phyloP scores from a whole-genome alignment of 2,329 filamentous ascomycete genomes.

The Aspergillus pseudoviridinutans region DNA sequence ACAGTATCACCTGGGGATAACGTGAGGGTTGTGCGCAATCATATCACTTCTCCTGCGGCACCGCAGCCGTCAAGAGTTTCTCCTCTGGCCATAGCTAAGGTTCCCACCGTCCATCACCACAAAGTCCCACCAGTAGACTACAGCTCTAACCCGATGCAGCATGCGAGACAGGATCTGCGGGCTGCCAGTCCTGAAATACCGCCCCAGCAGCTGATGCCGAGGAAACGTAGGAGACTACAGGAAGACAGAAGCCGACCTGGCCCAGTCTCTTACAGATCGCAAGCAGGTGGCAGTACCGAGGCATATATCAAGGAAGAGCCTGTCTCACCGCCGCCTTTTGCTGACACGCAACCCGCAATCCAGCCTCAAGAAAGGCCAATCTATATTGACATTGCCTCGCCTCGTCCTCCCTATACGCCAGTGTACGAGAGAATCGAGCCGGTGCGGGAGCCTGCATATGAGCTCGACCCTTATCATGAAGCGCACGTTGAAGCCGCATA shows the following conservation, averaged over 20 bases:
- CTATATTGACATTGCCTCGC: conserved; percentile 46
- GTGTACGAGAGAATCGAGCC: conserved; percentile 33
- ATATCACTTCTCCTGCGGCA: conserved; percentile 69
- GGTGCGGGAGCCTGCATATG: conserved; percentile 29
- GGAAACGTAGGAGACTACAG: conserved; percentile 50
- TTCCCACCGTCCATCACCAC: conserved; percentile 51
- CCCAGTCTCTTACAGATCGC: conserved; percentile 31
- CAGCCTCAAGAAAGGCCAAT: conserved; percentile 41
- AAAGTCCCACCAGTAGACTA: conserved; percentile 47
- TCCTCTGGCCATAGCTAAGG: conserved; percentile 52
- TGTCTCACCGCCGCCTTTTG: conserved; percentile 57
- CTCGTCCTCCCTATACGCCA: conserved; percentile 30
- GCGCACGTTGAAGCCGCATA: conserved; percentile 29
- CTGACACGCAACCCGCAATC: conserved; percentile 36
- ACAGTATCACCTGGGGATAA: conserved; percentile 38
- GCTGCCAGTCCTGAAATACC: conserved; percentile 44
- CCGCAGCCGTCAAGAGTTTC: conserved; percentile 71
- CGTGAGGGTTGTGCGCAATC: conserved; percentile 65
- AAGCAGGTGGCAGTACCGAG: conserved; percentile 38
- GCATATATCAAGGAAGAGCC: conserved; percentile 61
- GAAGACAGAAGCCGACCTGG: conserved; percentile 34
- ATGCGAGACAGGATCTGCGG: conserved; percentile 28
- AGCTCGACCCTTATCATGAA: conserved; percentile 33
- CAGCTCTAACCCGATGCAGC: conserved; percentile 20
- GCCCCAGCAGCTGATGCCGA: conserved; percentile 42